Conservation (phyloP, 805 yeast genomes). For the Hanseniaspora nectarophila region DNA sequence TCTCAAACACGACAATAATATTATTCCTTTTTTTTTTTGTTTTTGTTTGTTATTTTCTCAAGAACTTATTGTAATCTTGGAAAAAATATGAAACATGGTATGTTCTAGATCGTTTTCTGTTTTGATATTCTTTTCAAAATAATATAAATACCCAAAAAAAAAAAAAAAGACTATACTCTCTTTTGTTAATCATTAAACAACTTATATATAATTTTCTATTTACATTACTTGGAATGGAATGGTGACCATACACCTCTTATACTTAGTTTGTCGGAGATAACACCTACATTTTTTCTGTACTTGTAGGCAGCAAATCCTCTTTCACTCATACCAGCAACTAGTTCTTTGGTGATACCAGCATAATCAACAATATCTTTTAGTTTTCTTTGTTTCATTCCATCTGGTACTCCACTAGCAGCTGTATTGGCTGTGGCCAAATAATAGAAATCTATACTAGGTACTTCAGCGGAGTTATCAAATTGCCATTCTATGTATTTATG, state of each 20-base stretch:
- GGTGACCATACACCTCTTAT: constrained; percentile 99
- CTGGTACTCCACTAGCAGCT: constrained; percentile 59
- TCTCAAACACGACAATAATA: no score
- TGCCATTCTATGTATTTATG: constrained; percentile 64
- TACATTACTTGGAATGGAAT: constrained; percentile 42
- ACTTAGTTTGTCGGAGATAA: constrained; percentile 64
- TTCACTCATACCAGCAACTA: constrained; percentile 50
- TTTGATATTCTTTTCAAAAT: no score
- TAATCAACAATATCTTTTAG: constrained; percentile 58
- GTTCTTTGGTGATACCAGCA: constrained; percentile 49
- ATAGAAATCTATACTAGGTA: constrained; percentile 59
- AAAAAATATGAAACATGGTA: no score
- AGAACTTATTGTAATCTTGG: no score
- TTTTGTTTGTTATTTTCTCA: no score
- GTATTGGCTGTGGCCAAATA: constrained; percentile 40
- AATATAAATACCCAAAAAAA: no score
- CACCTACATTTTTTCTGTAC: constrained; percentile 26
- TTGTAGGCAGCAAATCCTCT: constrained; percentile 10
- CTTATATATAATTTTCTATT: neutral
- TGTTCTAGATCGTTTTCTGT: no score
- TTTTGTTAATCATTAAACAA: no score
- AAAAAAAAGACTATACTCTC: no score
- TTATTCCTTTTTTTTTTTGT: no score
- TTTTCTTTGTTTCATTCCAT: constrained; percentile 51
- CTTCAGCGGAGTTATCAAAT: constrained; percentile 59